phyloP scores from a whole-genome alignment of 2,329 filamentous ascomycete species.

The Pochonia chlamydosporia region DNA sequence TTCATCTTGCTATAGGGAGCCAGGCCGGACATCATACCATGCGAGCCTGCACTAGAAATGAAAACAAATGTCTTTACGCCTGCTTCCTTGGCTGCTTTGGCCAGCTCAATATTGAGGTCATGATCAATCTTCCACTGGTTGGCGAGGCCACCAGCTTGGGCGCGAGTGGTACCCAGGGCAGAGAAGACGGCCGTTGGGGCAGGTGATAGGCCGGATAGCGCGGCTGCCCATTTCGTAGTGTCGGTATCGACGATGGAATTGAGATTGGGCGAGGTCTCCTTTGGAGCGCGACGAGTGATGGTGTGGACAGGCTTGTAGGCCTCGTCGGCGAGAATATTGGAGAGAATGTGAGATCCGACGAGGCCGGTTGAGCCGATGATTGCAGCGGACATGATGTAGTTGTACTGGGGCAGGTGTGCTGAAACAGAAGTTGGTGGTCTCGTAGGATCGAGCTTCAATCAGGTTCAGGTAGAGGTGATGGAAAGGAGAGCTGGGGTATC shows the following conservation, averaged over 20 bases:
- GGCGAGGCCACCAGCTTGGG: slow-evolving; percentile 65
- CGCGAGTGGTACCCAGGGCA: slow-evolving; percentile 73
- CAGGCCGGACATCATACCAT: slow-evolving; percentile 32
- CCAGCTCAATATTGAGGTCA: slow-evolving; percentile 77
- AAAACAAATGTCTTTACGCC: slow-evolving; percentile 73
- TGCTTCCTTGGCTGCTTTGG: slow-evolving; percentile 64
- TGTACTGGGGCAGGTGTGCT: background rate
- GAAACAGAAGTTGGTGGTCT: no score
- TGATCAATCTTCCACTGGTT: slow-evolving; percentile 85
- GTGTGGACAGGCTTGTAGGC: slow-evolving; percentile 52
- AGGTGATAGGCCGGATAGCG: slow-evolving; percentile 50
- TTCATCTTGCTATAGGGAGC: slow-evolving; percentile 68
- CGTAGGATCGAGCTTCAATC: no score
- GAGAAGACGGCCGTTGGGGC: slow-evolving; percentile 65
- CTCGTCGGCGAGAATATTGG: slow-evolving; percentile 49
- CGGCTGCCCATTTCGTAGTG: slow-evolving; percentile 59
- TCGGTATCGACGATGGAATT: slow-evolving; percentile 58
- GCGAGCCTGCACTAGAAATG: slow-evolving; percentile 54
- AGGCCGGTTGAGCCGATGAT: slow-evolving; percentile 63
- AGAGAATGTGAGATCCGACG: slow-evolving; percentile 69
- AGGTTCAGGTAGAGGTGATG: background rate
- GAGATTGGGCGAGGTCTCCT: slow-evolving; percentile 52
- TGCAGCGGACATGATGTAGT: slow-evolving; percentile 30
- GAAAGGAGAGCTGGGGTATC: background rate
- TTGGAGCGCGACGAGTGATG: slow-evolving; percentile 61